Evolutionary conservation across 495 filamentous ascomycete genomes (phyloP), one percentile per base, ranked within the genome.

Genomic region (Hypoxylon intermedium): DNA sequence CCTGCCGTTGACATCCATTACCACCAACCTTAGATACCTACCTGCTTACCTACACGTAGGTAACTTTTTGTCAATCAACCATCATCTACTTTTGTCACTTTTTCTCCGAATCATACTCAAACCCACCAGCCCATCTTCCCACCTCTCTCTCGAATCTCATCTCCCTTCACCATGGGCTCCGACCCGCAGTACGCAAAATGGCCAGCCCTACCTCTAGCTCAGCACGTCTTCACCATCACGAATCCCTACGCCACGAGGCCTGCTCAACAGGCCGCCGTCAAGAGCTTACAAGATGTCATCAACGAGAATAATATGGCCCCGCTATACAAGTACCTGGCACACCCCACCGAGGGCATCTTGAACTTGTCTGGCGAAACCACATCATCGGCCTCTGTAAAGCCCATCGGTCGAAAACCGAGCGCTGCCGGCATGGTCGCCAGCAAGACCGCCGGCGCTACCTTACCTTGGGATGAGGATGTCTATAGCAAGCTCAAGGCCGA

Each of bases 151-250:
- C n/a, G n/a, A n/a, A 1, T 37, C 34, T 37, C 34, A 3, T 15
- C 21, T n/a, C 38, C 43, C 28, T 16, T 60, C 77, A 88, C 54
- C 65, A 98, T 98, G 94, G 94, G 93, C 67, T 91, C 91, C 69
- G 94, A 98, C 81, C 93, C 92, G 50, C 94, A 96, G 74, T 98
- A 94, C 80, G 88, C 91, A 67, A 93, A 92, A 75, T 98, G 92
- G 77, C 94, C 94, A 49, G 81, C 94, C 71, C 89, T 98, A 71
- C 81, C 88, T 67, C 85, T 98, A 71, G 87, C 94, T 64, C 95
- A 98, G 82, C 87, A 96, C 77, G 93, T 98, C 79, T 98, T 98
- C 83, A 91, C 90, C 72, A 83, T 97, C 78, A 93, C 91, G 67
- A 97, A 96, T 77, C 87, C 92, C 60, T 87, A 89, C 65, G 86